A percentile compares a stretch with the other conserved stretches of the same genome.
Conservation (phyloP, 345 rosid species). For the Turritis glabra region DNA sequence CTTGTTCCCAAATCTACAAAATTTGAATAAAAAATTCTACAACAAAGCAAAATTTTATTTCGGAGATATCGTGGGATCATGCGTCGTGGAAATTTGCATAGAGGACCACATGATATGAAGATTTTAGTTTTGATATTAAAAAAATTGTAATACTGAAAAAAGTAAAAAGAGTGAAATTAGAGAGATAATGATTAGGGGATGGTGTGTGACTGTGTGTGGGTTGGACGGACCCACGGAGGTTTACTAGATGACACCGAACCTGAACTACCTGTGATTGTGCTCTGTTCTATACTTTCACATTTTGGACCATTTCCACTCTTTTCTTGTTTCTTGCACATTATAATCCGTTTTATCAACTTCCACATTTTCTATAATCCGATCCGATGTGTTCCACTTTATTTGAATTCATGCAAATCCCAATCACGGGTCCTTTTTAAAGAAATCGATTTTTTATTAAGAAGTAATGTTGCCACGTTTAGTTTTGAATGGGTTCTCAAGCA, state of each 20-base stretch:
- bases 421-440: not conserved
- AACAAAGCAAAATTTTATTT: too few relatives aligned
- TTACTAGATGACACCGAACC: constrained; percentile 37
- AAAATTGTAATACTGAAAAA: not conserved
- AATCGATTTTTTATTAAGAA: not conserved
- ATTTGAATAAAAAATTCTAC: too few relatives aligned
- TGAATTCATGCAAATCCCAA: constrained; percentile 23
- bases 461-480: not conserved
- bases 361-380: not conserved
- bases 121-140: not conserved
- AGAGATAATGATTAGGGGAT: constrained; percentile 28
- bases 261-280: constrained; percentile 40
- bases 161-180: constrained; percentile 8
- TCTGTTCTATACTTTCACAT: constrained; percentile 32
- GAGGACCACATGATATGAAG: constrained; percentile 31
- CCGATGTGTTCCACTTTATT: not conserved
- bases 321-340: constrained; percentile 16
- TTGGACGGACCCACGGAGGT: constrained; percentile 12
- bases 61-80: constrained; percentile 35
- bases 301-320: constrained; percentile 33
- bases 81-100: constrained; percentile 21
- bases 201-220: constrained; percentile 26
- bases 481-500: not conserved
- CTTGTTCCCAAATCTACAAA: too few relatives aligned
- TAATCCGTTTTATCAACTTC: not conserved